Evolutionary conservation across 1,284 basidiomycete species (phyloP).

Genomic region (Sphagnurus paluster): DNA sequence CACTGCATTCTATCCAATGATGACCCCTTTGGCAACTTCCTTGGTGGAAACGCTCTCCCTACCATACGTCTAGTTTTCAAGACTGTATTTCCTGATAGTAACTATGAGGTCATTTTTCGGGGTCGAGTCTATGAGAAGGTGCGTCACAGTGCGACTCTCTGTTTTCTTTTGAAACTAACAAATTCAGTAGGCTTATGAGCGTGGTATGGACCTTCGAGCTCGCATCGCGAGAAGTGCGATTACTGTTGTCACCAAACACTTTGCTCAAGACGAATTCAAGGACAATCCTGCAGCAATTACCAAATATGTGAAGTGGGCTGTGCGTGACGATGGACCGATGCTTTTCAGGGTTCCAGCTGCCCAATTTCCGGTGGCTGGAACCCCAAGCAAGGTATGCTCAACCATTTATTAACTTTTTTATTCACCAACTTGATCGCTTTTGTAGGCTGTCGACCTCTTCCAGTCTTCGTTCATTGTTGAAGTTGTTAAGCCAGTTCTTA

Average conservation of each 20-base stretch:
- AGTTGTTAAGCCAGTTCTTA: not conserved
- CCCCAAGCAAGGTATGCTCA: not conserved
- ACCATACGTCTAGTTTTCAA: not conserved
- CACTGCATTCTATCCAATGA: not conserved
- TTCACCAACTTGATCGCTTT: not conserved
- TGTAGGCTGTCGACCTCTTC: not conserved
- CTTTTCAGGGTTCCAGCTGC: not conserved
- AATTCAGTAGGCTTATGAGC: not conserved
- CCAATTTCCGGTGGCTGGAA: not conserved
- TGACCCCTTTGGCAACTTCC: not conserved
- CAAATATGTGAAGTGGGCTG: not conserved
- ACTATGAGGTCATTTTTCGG: not conserved
- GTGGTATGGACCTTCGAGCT: not conserved
- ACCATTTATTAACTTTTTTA: not conserved
- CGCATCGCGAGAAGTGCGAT: not conserved
- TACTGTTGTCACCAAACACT: not conserved
- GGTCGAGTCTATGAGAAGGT: conserved; percentile 1
- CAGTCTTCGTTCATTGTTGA: conserved; percentile 2
- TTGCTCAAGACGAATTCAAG: not conserved
- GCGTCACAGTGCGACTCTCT: not conserved
- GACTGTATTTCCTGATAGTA: not conserved
- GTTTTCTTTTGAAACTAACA: not conserved
- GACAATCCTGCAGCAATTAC: not conserved
- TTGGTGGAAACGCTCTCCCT: not conserved
- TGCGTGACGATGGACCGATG: not conserved